Percentiles rank a stretch among this genome's conserved stretches.
These are phyloP conservation scores for Yamadazyma spencermartinsiae DNA, from an alignment of 1,139 yeast species.

Conservation along the genomic window DNA sequence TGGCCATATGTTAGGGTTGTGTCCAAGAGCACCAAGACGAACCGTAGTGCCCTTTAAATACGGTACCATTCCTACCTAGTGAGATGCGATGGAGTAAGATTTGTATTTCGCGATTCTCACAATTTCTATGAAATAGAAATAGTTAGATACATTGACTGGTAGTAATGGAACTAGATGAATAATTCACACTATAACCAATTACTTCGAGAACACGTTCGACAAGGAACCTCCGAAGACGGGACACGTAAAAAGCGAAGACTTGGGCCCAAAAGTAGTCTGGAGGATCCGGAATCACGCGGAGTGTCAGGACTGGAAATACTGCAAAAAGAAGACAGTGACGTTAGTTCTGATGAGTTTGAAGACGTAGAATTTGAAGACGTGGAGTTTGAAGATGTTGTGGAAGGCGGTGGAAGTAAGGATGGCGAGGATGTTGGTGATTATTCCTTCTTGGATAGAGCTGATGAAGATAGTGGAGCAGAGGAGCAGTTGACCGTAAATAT, in stretches of 20 bases:
- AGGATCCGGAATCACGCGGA: conserved; percentile 1
- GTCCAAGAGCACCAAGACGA: too few relatives aligned
- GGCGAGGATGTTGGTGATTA: conserved; percentile 12
- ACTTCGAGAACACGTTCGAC: conserved; percentile 11
- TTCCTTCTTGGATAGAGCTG: conserved; percentile 9
- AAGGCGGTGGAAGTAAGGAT: background rate
- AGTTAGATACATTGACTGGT: conserved; percentile 1
- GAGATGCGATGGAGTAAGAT: too few relatives aligned
- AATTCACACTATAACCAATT: conserved; percentile 10
- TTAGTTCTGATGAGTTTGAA: conserved; percentile 33
- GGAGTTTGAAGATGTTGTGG: background rate
- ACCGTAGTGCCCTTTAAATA: too few relatives aligned
- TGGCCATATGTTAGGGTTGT: too few relatives aligned
- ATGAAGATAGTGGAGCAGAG: conserved; percentile 8
- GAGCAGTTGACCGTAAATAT: conserved; percentile 21
- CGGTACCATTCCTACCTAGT: too few relatives aligned
- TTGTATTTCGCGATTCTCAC: background rate
- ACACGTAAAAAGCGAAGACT: conserved; percentile 9
- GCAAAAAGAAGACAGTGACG: conserved; percentile 8
- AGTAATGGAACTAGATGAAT: conserved; percentile 7
- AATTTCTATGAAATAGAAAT: too few relatives aligned
- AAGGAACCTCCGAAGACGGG: background rate
- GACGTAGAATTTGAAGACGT: conserved; percentile 25
- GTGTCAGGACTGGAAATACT: conserved; percentile 1
- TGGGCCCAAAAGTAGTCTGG: background rate